phyloP scores from a whole-genome alignment of 129 eudicot genomes.

The Glebionis coronaria region DNA sequence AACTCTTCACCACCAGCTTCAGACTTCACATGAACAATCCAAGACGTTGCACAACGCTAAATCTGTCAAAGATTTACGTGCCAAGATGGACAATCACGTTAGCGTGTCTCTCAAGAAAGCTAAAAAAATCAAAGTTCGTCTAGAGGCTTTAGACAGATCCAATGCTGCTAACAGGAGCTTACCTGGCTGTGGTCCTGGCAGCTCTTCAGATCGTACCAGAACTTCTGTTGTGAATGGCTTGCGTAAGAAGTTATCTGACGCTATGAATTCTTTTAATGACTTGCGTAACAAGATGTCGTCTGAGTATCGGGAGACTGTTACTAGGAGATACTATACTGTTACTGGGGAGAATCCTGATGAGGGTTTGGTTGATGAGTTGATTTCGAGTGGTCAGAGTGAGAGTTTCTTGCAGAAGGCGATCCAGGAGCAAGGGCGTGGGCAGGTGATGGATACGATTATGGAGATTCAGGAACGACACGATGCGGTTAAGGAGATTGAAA shows the following conservation, averaged over 20 bases:
- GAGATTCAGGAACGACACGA: conserved; percentile 91
- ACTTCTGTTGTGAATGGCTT: conserved; percentile 75
- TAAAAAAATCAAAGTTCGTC: conserved; percentile 54
- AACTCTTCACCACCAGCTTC: conserved; percentile 46
- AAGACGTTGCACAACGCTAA: conserved; percentile 75
- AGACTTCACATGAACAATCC: conserved; percentile 55
- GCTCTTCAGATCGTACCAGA: conserved; percentile 75
- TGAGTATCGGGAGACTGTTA: conserved; percentile 81
- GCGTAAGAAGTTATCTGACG: conserved; percentile 55
- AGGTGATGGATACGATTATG: conserved; percentile 73
- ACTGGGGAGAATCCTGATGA: conserved; percentile 87
- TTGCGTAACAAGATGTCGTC: conserved; percentile 50
- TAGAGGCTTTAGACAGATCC: conserved; percentile 64
- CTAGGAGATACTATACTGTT: conserved; percentile 73
- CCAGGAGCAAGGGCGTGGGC: conserved; percentile 83
- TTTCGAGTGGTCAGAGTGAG: conserved; percentile 78
- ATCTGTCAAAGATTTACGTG: conserved; percentile 51
- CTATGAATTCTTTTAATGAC: conserved; percentile 59
- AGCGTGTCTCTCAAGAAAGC: conserved; percentile 62
- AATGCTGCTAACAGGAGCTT: conserved; percentile 68
- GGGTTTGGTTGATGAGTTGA: conserved; percentile 42
- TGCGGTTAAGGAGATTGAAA: conserved; percentile 69
- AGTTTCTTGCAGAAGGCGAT: conserved; percentile 76
- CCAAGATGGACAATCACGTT: conserved; percentile 70
- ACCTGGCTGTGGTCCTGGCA: conserved; percentile 90